Evolutionary conservation across 257 asterid genomes (phyloP), one percentile per base, ranked within the genome.

Genomic region (Eucommia ulmoides): DNA sequence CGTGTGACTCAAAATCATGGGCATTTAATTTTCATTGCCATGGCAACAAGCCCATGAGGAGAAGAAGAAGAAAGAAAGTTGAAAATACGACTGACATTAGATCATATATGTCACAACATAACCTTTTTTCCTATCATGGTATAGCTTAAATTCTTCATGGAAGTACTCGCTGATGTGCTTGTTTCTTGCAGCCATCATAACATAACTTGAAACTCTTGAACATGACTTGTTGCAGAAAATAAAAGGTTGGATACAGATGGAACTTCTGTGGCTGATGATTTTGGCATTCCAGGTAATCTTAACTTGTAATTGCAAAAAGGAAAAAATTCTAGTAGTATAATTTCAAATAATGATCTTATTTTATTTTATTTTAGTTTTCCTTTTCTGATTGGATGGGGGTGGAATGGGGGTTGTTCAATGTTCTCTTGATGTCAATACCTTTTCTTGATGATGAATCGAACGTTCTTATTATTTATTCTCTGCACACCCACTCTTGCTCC

Each of bases 111-210:
- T 71, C 92, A 19, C 77, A 59, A 46, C 97, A 83, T 65, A 53
- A 75, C 68, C 79, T 83, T 62, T 83, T 83, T 64, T 75, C 85
- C 9, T 75, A 72, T 56, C 74, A 67, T 41, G 96, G 96, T 85
- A 50, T 38, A 59, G 0, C 52, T 54, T 68, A 49, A n/a, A n/a
- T n/a, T n/a, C n/a, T n/a, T n/a, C n/a, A n/a, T n/a, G n/a, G n/a
- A n/a, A n/a, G n/a, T n/a, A n/a, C n/a, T n/a, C n/a, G n/a, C n/a
- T n/a, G n/a, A n/a, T n/a, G 0, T 42, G 19, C 6, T 44, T 1
- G 14, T 2, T 20, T n/a, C 22, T 54, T 1, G 12, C 21, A 23
- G 29, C 15, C 24, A 23, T 42, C 22, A 19, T 33, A 33, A 29
- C 12, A 22, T 19, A 47, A 20, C 21, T 53, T 20, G 16, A 33